Evolutionary conservation across 2,329 filamentous ascomycete species (phyloP), one percentile per base, ranked within the genome.

Genomic region (Xylariomycetidae sp.): DNA sequence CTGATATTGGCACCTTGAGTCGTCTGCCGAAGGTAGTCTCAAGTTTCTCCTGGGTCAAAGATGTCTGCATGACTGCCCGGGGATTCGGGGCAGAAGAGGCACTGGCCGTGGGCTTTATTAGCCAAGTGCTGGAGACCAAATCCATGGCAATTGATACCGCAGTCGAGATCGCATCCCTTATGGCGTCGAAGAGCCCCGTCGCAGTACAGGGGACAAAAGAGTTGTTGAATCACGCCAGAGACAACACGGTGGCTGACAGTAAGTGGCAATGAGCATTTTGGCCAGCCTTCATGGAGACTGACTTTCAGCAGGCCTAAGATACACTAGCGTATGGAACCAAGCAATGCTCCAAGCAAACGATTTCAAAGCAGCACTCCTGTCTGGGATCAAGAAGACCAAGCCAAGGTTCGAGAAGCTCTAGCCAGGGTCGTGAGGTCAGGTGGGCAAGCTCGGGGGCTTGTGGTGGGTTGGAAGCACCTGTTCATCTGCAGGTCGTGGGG

Each of bases 331-430:
- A 1, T 95, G 89, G 90, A 96, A 96, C 54, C 74, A 78, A 48
- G 83, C 79, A 3, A 84, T 85, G 52, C 55, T 95, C 48, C 89
- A 95, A 66, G 84, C 85, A 6, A 66, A 69, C 32, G 90, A 96
- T 66, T 72, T 95, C 26, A 64, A 76, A 52, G 66, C 72, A 38
- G 87, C 89, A 1, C 67, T 95, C 56, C 54, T 84, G 55, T 85
- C 84, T 24, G 84, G 83, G 7, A 57, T 95, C 43, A 71, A 83
- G 60, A 94, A 84, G 72, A 80, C 70, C 46, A 89, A 76, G 54
- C 82, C 87, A 10, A 84, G 68, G 13, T 96, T 94, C 65, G 81
- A 81, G 58, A 96, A 95, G 65, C 61, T 95, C 50, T 95, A n/a
- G n/a, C n/a, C n/a, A n/a, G n/a, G n/a, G n/a, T n/a, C n/a, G n/a